A percentile compares a stretch with the other conserved stretches of the same genome.
phyloP scores from a whole-genome alignment of 345 rosid genomes.

The Brassica rapa region DNA sequence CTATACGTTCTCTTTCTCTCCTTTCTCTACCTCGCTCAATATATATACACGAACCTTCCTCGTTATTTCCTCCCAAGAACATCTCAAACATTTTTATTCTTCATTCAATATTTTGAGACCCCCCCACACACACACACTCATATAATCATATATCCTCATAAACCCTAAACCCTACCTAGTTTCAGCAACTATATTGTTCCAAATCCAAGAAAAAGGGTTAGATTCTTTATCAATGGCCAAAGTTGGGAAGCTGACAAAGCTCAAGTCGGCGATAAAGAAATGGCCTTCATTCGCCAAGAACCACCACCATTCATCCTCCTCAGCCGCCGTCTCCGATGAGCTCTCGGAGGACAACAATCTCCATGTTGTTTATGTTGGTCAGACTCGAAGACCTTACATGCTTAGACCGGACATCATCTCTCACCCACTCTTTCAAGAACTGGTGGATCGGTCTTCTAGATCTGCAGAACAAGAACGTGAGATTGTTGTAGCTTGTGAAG shows the following conservation, averaged over 20 bases:
- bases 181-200: slow-evolving; percentile 12
- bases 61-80: slow-evolving; percentile 38
- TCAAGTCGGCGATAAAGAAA: slow-evolving; percentile 84
- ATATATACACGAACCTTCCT: slow-evolving; percentile 48
- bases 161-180: slow-evolving; percentile 23
- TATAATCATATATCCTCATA: slow-evolving; percentile 9
- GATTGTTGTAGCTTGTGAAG: slow-evolving; percentile 76
- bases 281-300: slow-evolving; percentile 75
- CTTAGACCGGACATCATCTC: slow-evolving; percentile 52
- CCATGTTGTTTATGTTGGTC: slow-evolving; percentile 78
- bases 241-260: slow-evolving; percentile 71
- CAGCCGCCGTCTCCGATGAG: slow-evolving; percentile 37
- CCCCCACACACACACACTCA: background rate
- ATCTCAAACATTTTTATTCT: slow-evolving; percentile 27
- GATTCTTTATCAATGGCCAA: slow-evolving; percentile 55
- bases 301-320: slow-evolving; percentile 33
- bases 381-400: slow-evolving; percentile 71
- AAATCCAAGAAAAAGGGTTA: background rate
- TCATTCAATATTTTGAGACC: background rate
- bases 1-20: slow-evolving; percentile 14
- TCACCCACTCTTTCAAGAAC: slow-evolving; percentile 81
- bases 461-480: slow-evolving; percentile 35
- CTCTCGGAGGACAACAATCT: slow-evolving; percentile 39
- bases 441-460: slow-evolving; percentile 60
- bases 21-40: slow-evolving; percentile 3